Conservation (phyloP, 2,329 filamentous ascomycete species). For the Clonostachys solani region DNA sequence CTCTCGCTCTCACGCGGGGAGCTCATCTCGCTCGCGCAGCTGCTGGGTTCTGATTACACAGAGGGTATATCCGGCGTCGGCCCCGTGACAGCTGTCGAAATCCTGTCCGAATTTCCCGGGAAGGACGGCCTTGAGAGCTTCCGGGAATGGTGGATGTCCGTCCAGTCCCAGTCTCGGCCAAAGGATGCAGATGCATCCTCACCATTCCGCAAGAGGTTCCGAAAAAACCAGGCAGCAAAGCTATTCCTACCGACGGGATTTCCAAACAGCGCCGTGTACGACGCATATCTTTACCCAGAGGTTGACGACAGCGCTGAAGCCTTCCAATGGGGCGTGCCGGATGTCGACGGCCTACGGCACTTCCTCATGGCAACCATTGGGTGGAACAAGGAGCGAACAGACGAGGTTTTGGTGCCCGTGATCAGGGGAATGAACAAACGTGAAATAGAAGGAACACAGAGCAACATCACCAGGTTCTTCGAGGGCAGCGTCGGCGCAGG, state of each 20-base stretch:
- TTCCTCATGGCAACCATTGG: conserved; percentile 92
- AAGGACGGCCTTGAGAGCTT: conserved; percentile 65
- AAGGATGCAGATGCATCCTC: conserved; percentile 57
- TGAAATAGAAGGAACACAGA: conserved; percentile 86
- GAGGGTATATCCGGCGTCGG: conserved; percentile 88
- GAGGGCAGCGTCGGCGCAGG: conserved; percentile 69
- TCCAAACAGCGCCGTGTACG: conserved; percentile 71
- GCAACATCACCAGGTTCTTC: conserved; percentile 94
- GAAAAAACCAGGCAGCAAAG: conserved; percentile 72
- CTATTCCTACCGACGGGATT: conserved; percentile 81
- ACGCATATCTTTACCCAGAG: conserved; percentile 82
- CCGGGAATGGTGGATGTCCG: conserved; percentile 78
- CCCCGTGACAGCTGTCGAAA: conserved; percentile 90
- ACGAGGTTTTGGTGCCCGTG: conserved; percentile 93
- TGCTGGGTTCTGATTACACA: conserved; percentile 92
- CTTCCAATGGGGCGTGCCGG: conserved; percentile 95
- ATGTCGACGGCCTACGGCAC: conserved; percentile 76
- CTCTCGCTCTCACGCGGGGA: conserved; percentile 82
- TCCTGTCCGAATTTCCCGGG: conserved; percentile 81
- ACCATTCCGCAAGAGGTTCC: conserved; percentile 81
- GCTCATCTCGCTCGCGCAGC: conserved; percentile 84
- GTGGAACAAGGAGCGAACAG: conserved; percentile 86
- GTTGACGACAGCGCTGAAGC: conserved; percentile 74
- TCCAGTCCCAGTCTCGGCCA: conserved; percentile 64
- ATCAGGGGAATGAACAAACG: conserved; percentile 92